Evolutionary conservation across 164 flowering plant genomes (phyloP), one percentile per base, ranked within the genome.

Genomic region (Nymphaea colorata): DNA sequence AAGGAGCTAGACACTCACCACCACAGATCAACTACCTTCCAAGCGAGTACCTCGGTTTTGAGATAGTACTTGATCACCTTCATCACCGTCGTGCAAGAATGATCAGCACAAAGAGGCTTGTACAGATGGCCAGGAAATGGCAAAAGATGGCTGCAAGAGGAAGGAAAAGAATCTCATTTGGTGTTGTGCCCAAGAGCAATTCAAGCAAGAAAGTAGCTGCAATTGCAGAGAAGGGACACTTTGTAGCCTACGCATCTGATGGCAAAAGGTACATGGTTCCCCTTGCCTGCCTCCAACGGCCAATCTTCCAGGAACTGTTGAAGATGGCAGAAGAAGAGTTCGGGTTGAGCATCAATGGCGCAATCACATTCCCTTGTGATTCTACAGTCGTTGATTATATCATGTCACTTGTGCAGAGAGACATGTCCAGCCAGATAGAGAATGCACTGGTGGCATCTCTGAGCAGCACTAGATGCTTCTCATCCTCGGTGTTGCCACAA

Each of bases 251-350:
- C 17, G 62, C 65, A 10, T 42, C 36, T 17, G 43, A 62, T 62
- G 66, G 59, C 7, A 45, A 42, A 25, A 57, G 66, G 7, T 69
- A 44, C 47, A 18, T 44, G 43, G 44, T 69, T 47, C 71, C 71
- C 10, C 43, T 69, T 43, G 10, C 4, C 17, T 62, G 14, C 51
- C 60, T 69, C 14, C 4, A 62, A 6, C 44, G 42, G 41, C 45
- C 65, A 41, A 55, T 72, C 67, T 62, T 67, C 43, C 41, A 10
- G 67, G 69, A 71, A 55, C 65, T 71, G 8, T 57, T 71, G 7
- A 71, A 67, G 53, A 66, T 71, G 69, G 44, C 66, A 2, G 74
- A 66, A 51, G 66, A 45, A 2, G 69, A 66, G 64, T 70, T 70
- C 18, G 71, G 71, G 6, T 64, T 47, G 17, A 25, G 62, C 2